phyloP scores from a whole-genome alignment of 192 early-diverging fungal genomes.

The Coemansia sp. region DNA sequence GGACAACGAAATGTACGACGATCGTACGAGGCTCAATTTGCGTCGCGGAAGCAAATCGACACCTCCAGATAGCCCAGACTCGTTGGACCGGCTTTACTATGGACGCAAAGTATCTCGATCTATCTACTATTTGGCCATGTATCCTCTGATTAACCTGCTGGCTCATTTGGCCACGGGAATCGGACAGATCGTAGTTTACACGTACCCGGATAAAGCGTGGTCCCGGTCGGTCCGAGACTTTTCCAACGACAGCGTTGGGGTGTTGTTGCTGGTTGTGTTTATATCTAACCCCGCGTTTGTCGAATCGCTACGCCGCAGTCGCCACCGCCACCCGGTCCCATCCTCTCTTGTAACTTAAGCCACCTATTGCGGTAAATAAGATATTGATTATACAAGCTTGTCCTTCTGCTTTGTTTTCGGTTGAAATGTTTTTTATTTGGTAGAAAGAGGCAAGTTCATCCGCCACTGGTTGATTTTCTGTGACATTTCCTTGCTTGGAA shows the following conservation, averaged over 20 bases:
- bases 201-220: constrained; percentile 43
- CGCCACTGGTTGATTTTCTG: constrained; percentile 46
- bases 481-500: constrained; percentile 43
- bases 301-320: constrained; percentile 28
- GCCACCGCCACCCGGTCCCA: constrained; percentile 13
- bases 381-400: neutral
- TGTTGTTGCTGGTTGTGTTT: constrained; percentile 48
- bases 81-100: constrained; percentile 50
- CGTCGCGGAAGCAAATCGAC: constrained; percentile 1
- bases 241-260: constrained; percentile 53
- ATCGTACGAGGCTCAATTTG: neutral
- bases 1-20: neutral
- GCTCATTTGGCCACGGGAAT: constrained; percentile 45
- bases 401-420: neutral
- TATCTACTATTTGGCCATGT: constrained; percentile 52
- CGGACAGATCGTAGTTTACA: constrained; percentile 50
- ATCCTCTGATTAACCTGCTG: constrained; percentile 48
- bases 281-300: constrained; percentile 55
- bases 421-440: neutral
- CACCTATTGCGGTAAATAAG: constrained; percentile 3
- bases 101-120: constrained; percentile 54
- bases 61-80: constrained; percentile 37
- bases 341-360: constrained; percentile 1
- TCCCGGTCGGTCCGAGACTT: constrained; percentile 46
- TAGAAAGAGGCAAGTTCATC: constrained; percentile 18